Evolutionary conservation across 306 rosid genomes (phyloP).

Genomic region (Fragaria nilgerrensis): DNA sequence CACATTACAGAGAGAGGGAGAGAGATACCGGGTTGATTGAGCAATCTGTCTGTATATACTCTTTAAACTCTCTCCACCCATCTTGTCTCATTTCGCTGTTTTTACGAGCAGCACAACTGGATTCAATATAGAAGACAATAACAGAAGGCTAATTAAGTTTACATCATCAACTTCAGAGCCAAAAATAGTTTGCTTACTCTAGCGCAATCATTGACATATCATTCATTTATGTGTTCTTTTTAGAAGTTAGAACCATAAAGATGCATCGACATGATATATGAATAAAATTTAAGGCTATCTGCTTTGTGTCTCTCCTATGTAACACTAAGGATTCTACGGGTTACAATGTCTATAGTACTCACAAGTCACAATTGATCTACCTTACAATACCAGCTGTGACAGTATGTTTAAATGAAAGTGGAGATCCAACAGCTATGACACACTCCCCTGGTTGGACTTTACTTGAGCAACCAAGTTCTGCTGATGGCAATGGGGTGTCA

Average conservation of each 20-base stretch:
- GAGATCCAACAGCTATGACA: conserved; percentile 83
- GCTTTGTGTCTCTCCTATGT: not conserved
- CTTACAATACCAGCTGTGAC: conserved; percentile 94
- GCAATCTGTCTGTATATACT: conserved; percentile 65
- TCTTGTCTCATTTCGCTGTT: conserved; percentile 82
- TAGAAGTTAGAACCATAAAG: no score
- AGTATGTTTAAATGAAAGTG: conserved; percentile 77
- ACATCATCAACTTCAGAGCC: not conserved
- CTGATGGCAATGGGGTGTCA: conserved; percentile 75
- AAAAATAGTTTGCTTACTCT: not conserved
- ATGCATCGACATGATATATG: not conserved
- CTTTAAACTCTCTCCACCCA: conserved; percentile 65
- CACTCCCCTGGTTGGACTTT: conserved; percentile 93
- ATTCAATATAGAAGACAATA: conserved; percentile 4
- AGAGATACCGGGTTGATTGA: conserved; percentile 59
- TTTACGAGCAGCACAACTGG: conserved; percentile 80
- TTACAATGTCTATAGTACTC: not conserved
- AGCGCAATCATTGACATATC: not conserved
- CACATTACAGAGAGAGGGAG: no score
- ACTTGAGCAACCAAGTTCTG: conserved; percentile 73
- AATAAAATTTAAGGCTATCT: not conserved
- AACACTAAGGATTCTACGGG: not conserved
- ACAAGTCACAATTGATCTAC: conserved; percentile 26
- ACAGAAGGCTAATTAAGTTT: not conserved
- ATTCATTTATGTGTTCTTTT: no score